Base-by-base conservation (phyloP, 352 stramenopile genomes). In the Phytophthora vignae region DNA sequence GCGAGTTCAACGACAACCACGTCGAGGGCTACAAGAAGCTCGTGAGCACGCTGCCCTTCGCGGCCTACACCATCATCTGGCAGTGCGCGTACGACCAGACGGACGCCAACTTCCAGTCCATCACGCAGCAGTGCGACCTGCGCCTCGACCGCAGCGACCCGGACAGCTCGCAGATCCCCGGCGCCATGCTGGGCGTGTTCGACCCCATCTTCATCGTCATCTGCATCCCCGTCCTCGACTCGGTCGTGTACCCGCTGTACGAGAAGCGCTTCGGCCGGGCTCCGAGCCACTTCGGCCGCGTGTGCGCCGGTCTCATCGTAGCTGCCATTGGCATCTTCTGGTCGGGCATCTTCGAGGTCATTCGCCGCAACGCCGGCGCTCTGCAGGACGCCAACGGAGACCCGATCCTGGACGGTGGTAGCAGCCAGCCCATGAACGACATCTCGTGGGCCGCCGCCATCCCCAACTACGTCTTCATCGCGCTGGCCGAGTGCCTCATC, bases 51-150 rank as follows among this genome's bases (percentile, higher is more conserved):
- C 60, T 92, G 17, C 84, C 84, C 12, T 92, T 88, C 64, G 75
- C 78, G n/a, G 74, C 82, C 14, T 88, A 83, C 69, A 89, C 73
- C 27, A 84, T 92, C 64, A 82, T 92, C 63, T 92, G 84, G 84
- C 67, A 87, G 29, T 82, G 73, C 17, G 74, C 75, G 10, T 86
- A 91, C 64, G 79, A 91, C 68, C 84, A 91, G 73, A 81, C 71
- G 3, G 81, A 87, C 62, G 83, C 77, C 73, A 91, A 91, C 69
- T 86, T 88, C 69, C 84, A 91, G 70, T 74, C 79, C 14, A 91
- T 91, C 64, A 85, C 79, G 22, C 84, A 91, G 71, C 82, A 91
- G 64, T 83, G 72, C 48, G 84, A 91, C 67, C 57, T 89, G 61
- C 82, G 84, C 31, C 77, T 83, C 36, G 74, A 69, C 66, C 29